A percentile compares a stretch with the other conserved stretches of the same genome.
Conservation (phyloP, 768 basidiomycete species). For the Tylopilus sp. region DNA sequence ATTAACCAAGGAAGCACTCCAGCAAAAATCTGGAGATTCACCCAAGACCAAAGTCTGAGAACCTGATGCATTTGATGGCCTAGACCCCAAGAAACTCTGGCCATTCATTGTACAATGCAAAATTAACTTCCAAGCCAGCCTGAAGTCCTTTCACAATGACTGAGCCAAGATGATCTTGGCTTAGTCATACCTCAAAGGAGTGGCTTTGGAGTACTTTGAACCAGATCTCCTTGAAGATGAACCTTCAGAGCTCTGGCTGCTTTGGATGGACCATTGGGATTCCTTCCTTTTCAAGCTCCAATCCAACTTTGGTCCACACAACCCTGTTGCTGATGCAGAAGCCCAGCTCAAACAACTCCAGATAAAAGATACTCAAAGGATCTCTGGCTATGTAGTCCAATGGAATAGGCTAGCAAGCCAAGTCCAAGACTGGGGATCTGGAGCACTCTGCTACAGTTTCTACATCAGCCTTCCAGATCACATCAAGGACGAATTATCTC, state of each 20-base stretch:
- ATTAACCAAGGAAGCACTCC: too few species aligned
- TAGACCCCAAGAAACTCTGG: neutral
- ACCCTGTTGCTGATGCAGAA: neutral
- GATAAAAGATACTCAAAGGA: neutral
- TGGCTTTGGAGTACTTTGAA: neutral
- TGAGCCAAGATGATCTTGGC: neutral
- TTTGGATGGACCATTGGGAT: neutral
- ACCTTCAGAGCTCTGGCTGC: neutral
- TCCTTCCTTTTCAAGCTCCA: neutral
- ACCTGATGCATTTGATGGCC: too few species aligned
- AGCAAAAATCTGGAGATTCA: too few species aligned
- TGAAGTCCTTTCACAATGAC: neutral
- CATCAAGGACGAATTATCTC: neutral
- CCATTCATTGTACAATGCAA: neutral
- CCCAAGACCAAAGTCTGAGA: neutral
- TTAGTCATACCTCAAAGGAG: neutral
- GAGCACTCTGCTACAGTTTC: neutral
- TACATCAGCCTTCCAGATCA: neutral
- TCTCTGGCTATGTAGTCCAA: neutral
- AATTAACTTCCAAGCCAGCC: neutral
- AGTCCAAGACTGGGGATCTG: neutral
- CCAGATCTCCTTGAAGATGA: neutral
- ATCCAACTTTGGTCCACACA: neutral
- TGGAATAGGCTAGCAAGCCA: neutral
- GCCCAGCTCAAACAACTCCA: neutral